Base-by-base conservation (phyloP, 2,329 filamentous ascomycete genomes). In the Akanthomyces lecanii region DNA sequence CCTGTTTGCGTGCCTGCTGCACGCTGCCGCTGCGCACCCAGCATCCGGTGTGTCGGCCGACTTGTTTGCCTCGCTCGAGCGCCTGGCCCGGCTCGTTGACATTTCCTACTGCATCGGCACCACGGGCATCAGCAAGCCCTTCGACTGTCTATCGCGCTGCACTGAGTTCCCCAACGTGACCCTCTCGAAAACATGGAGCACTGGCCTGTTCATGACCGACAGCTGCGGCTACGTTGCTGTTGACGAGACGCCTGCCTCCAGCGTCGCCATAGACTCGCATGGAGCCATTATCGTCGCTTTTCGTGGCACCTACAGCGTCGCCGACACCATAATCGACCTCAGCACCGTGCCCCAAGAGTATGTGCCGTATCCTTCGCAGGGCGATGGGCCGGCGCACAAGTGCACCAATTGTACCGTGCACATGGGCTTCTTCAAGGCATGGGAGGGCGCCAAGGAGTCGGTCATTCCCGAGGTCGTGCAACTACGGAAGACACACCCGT, bases 351-450 rank as follows among this genome's bases (percentile, higher is more conserved):
- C 92, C 14, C 94, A 98, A 74, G 85, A 90, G 73, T 99, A 98
- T 71, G 85, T 92, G 1, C 93, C 95, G 0, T 99, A 97, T 72
- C 89, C 90, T 1, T 80, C 81, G 0, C 78, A 80, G 47, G 73
- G 73, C 21, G 71, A 72, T 8, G 67, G 71, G 38, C 68, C 72
- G 7, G 72, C 78, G 45, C 79, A 82, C 28, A 83, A 81, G 67
- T 99, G 95, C 75, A 74, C 79, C 7, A 94, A 97, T 73, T 99
- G 95, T 75, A 96, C 91, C 5, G 94, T 98, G 1, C 95, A 99
- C 73, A 87, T 86, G 65, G 95, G 95, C 21, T 99, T 99, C 75
- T 85, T 95, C 71, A 81, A 84, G 18, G 93, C 92, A 0, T 99
- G 95, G 94, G 79, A 83, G 57, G 86, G 88, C 70, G 90, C 93